phyloP scores from a whole-genome alignment of 2,329 filamentous ascomycete species.

The Cyphellophora attinorum region DNA sequence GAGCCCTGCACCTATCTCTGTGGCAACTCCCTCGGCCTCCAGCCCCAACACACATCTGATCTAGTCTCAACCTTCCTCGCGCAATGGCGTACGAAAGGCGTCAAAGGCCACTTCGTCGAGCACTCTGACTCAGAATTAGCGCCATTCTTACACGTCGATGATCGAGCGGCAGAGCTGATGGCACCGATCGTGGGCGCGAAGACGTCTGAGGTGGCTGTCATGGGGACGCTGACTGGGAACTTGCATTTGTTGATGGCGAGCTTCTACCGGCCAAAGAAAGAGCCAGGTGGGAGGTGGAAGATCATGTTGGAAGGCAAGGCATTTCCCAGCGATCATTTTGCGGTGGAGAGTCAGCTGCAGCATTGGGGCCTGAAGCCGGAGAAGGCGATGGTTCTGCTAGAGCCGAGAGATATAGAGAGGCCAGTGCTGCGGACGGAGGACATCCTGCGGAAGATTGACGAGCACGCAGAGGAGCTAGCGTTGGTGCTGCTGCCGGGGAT shows the following conservation, averaged over 20 bases:
- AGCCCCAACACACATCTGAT: constrained; percentile 58
- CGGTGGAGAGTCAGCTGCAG: constrained; percentile 68
- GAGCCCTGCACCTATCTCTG: constrained; percentile 66
- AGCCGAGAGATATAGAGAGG: constrained; percentile 41
- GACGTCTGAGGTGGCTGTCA: constrained; percentile 67
- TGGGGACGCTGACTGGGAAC: constrained; percentile 79
- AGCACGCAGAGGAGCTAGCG: constrained; percentile 62
- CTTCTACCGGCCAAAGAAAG: constrained; percentile 63
- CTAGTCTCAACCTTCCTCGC: constrained; percentile 65
- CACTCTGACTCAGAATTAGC: constrained; percentile 58
- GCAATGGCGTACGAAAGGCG: constrained; percentile 76
- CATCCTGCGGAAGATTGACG: constrained; percentile 64
- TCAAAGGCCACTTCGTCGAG: constrained; percentile 70
- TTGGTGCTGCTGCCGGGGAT: constrained; percentile 75
- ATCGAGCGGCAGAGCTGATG: constrained; percentile 60
- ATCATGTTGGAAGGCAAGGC: constrained; percentile 85
- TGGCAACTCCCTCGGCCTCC: constrained; percentile 80
- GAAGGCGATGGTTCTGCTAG: constrained; percentile 64
- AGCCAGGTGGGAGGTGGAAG: constrained; percentile 50
- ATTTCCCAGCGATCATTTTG: constrained; percentile 82
- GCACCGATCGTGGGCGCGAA: constrained; percentile 66
- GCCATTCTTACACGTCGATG: constrained; percentile 71
- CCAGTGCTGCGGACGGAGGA: constrained; percentile 60
- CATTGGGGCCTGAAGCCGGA: constrained; percentile 59
- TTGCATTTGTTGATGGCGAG: constrained; percentile 73